These are phyloP conservation scores for Mycena polygramma DNA, from an alignment of 768 basidiomycete species.

Conservation along the genomic window DNA sequence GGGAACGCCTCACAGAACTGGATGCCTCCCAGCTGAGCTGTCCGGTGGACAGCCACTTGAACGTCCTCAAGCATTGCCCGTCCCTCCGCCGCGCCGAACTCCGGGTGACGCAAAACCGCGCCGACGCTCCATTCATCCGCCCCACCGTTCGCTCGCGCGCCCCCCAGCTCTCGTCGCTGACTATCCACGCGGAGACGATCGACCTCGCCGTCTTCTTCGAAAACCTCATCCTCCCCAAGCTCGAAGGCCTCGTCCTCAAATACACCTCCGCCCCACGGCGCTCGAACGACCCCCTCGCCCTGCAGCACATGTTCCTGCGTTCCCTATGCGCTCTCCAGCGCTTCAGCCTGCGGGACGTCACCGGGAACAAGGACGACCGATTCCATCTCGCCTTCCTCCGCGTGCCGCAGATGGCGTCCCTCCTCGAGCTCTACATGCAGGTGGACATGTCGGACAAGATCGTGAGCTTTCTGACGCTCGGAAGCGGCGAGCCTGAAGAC, in stretches of 20 bases:
- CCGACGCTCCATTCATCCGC: conserved; percentile 18
- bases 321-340: conserved; percentile 26
- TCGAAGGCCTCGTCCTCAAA: conserved; percentile 29
- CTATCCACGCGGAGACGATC: conserved; percentile 18
- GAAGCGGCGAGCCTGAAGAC: conserved; percentile 7
- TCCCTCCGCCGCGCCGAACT: conserved; percentile 30
- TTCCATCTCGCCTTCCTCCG: conserved; percentile 24
- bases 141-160: conserved; percentile 14
- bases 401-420: conserved; percentile 21
- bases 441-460: conserved; percentile 28
- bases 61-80: conserved; percentile 23
- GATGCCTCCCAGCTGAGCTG: conserved; percentile 27
- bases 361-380: conserved; percentile 2
- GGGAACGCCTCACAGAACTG: conserved; percentile 29
- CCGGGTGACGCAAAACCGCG: conserved; percentile 4
- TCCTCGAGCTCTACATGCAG: conserved; percentile 32
- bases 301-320: conserved; percentile 17
- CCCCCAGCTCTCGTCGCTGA: conserved; percentile 28
- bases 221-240: conserved; percentile 20
- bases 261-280: conserved; percentile 23
- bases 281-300: conserved; percentile 21
- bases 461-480: conserved; percentile 32
- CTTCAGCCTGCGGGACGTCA: conserved; percentile 25
- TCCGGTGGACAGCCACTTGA: conserved; percentile 12
- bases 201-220: conserved; percentile 25